These are phyloP conservation scores for Ulmus americana DNA, from an alignment of 331 rosid genomes.

Conservation along the genomic window DNA sequence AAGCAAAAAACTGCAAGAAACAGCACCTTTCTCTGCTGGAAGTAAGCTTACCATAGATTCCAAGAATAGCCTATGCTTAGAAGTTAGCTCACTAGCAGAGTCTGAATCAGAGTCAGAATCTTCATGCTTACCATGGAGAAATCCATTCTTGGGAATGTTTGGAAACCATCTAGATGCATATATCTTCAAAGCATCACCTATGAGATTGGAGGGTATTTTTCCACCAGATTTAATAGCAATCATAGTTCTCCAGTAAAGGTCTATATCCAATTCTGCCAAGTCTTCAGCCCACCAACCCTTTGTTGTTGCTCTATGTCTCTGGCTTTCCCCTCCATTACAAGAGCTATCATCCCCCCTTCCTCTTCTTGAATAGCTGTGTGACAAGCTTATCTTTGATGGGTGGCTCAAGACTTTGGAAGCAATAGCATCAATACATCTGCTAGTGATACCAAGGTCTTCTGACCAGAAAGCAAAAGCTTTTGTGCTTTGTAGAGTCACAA, in stretches of 20 bases:
- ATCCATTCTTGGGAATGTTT: slow-evolving; percentile 44
- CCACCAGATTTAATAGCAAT: slow-evolving; percentile 78
- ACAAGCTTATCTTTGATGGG: slow-evolving; percentile 77
- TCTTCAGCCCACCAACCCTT: slow-evolving; percentile 99
- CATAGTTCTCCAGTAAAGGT: slow-evolving; percentile 91
- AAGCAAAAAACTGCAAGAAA: slow-evolving; percentile 73
- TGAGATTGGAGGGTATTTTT: slow-evolving; percentile 52
- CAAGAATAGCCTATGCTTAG: slow-evolving; percentile 72
- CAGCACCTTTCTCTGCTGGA: slow-evolving; percentile 80
- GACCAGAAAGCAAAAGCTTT: slow-evolving; percentile 71
- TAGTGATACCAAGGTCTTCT: slow-evolving; percentile 71
- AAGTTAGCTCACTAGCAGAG: slow-evolving; percentile 40
- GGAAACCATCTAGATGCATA: slow-evolving; percentile 88
- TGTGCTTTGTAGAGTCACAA: slow-evolving; percentile 79
- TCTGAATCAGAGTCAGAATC: slow-evolving; percentile 50
- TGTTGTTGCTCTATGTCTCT: slow-evolving; percentile 42
- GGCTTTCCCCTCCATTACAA: slow-evolving; percentile 63
- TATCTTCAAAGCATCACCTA: slow-evolving; percentile 79
- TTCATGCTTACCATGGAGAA: slow-evolving; percentile 26
- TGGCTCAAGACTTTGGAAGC: slow-evolving; percentile 62
- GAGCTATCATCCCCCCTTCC: slow-evolving; percentile 61
- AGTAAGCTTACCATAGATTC: slow-evolving; percentile 84
- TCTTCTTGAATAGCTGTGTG: slow-evolving; percentile 69
- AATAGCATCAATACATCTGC: slow-evolving; percentile 75
- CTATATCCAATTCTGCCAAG: slow-evolving; percentile 83